Evolutionary conservation across 2,329 filamentous ascomycete genomes (phyloP).

Genomic region (Beauveria sp.): DNA sequence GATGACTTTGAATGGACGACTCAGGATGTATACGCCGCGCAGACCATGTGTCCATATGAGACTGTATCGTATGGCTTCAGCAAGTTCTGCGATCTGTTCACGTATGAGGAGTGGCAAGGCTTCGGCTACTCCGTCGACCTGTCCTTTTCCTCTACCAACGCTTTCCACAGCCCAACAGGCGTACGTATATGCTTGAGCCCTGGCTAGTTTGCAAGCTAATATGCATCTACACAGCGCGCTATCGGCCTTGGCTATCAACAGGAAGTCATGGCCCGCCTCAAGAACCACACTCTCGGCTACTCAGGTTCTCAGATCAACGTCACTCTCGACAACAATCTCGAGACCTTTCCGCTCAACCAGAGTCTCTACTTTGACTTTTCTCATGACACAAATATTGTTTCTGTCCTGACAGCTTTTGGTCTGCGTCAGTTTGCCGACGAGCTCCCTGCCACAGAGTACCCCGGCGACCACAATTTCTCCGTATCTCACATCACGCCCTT

Average conservation of each 20-base stretch:
- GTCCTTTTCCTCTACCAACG: slow-evolving; percentile 52
- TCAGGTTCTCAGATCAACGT: slow-evolving; percentile 56
- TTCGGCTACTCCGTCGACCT: slow-evolving; percentile 68
- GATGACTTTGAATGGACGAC: slow-evolving; percentile 56
- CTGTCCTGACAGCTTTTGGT: slow-evolving; percentile 64
- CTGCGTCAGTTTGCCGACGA: slow-evolving; percentile 58
- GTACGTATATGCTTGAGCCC: slow-evolving; percentile 25
- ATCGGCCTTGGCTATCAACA: slow-evolving; percentile 68
- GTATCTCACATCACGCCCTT: slow-evolving; percentile 65
- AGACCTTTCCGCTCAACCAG: slow-evolving; percentile 68
- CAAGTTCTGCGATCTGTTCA: slow-evolving; percentile 67
- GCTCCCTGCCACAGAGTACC: slow-evolving; percentile 48
- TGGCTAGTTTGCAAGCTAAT: not conserved
- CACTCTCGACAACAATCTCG: slow-evolving; percentile 60
- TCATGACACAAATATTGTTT: slow-evolving; percentile 68
- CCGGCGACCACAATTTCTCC: slow-evolving; percentile 53
- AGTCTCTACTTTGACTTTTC: slow-evolving; percentile 70
- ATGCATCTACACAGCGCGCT: slow-evolving; percentile 39
- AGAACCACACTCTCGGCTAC: slow-evolving; percentile 56
- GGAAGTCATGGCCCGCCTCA: slow-evolving; percentile 63
- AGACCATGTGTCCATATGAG: slow-evolving; percentile 70
- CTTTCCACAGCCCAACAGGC: slow-evolving; percentile 57
- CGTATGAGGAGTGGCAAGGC: slow-evolving; percentile 63
- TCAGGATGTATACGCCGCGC: slow-evolving; percentile 57
- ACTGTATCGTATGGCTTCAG: slow-evolving; percentile 71